phyloP scores from a whole-genome alignment of 2,329 filamentous ascomycete species.

The Myriangium duriaei region DNA sequence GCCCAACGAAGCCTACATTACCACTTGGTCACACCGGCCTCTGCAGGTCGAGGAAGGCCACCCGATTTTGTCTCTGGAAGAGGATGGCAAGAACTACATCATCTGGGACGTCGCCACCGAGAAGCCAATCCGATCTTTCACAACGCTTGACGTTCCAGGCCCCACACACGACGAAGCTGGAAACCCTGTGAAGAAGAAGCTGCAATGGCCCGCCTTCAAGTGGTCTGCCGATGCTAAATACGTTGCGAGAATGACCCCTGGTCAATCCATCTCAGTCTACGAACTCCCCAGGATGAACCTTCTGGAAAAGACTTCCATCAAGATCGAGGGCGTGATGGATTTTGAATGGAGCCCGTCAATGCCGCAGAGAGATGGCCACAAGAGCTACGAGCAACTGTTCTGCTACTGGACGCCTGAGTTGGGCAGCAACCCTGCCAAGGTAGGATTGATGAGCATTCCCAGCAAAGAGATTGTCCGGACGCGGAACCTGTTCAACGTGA shows the following conservation, averaged over 20 bases:
- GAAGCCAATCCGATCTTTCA: conserved; percentile 84
- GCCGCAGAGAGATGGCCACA: conserved; percentile 69
- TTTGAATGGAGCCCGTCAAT: conserved; percentile 94
- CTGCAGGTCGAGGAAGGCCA: conserved; percentile 87
- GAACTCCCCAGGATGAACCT: conserved; percentile 82
- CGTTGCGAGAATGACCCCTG: conserved; percentile 80
- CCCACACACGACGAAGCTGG: conserved; percentile 48
- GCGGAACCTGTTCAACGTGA: conserved; percentile 94
- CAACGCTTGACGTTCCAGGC: conserved; percentile 69
- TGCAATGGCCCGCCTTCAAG: conserved; percentile 98
- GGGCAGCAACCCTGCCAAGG: conserved; percentile 93
- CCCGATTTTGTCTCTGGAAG: conserved; percentile 61
- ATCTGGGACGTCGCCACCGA: conserved; percentile 92
- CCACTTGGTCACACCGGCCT: conserved; percentile 91
- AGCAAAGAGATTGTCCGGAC: conserved; percentile 90
- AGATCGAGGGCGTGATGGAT: conserved; percentile 92
- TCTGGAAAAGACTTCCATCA: conserved; percentile 81
- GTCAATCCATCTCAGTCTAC: conserved; percentile 81
- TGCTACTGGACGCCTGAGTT: conserved; percentile 99
- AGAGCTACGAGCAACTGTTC: conserved; percentile 88
- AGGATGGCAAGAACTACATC: conserved; percentile 98
- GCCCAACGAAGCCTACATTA: conserved; percentile 80
- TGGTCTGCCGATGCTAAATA: conserved; percentile 98
- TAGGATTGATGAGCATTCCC: conserved; percentile 89
- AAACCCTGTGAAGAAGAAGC: conserved; percentile 69